A percentile compares a stretch with the other conserved stretches of the same genome.
These are phyloP conservation scores for Sclerotinia trifoliorum DNA, from an alignment of 2,329 filamentous ascomycete species.

Conservation along the genomic window DNA sequence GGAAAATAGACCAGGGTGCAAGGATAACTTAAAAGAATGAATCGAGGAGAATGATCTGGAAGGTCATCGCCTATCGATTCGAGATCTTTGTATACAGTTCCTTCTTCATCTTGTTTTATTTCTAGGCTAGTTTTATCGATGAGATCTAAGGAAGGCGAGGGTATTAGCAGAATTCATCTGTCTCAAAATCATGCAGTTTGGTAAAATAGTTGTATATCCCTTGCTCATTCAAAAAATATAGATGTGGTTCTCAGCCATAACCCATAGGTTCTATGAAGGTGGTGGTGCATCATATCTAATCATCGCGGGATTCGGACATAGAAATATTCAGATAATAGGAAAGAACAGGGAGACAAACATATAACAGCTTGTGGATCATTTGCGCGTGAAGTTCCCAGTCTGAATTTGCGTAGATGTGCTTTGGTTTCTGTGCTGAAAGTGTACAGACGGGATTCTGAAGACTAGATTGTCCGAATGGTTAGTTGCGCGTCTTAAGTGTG, in stretches of 20 bases:
- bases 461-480: constrained; percentile 26
- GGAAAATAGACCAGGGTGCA: constrained; percentile 68
- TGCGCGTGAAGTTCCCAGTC: constrained; percentile 82
- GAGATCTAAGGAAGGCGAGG: constrained; percentile 56
- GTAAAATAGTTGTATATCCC: background rate
- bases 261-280: constrained; percentile 1
- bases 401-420: constrained; percentile 90
- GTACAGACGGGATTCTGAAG: constrained; percentile 84
- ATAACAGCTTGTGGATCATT: constrained; percentile 88
- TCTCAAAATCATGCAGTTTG: background rate
- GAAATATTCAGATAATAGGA: background rate
- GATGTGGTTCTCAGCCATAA: constrained; percentile 21
- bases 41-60: constrained; percentile 87
- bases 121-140: constrained; percentile 91
- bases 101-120: constrained; percentile 78
- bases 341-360: constrained; percentile 62
- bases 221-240: constrained; percentile 29
- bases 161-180: background rate
- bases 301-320: constrained; percentile 1
- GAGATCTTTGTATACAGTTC: constrained; percentile 75
- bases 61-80: constrained; percentile 82
- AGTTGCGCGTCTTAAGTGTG: background rate
- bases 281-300: constrained; percentile 7
- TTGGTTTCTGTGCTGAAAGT: constrained; percentile 89
- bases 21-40: constrained; percentile 86